Base-by-base conservation (phyloP, 2,329 filamentous ascomycete species). In the Sarocladiaceae sp. region DNA sequence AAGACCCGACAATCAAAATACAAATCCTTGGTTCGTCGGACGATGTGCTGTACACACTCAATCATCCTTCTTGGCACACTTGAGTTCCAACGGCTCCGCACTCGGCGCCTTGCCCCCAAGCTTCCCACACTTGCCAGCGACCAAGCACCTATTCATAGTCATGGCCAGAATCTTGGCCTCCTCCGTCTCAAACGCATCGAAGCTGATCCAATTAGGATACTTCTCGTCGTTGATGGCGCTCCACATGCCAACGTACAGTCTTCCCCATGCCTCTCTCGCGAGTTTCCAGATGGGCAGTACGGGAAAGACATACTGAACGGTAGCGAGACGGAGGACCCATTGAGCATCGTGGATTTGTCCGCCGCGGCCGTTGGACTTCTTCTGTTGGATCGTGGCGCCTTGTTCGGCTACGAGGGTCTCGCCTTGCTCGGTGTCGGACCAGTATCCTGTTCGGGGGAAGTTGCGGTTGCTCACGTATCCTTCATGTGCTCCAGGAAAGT, bases 201-300 rank as follows among this genome's bases (percentile, higher is more conserved):
- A 54, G 18, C 60, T 56, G 28, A 69, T 52, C 66, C 66, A 68
- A 53, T 66, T 69, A 8, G 67, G 66, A 42, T 67, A 69, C 10
- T 49, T 46, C 10, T 54, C 10, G 33, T 56, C 57, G 2, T 54
- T 60, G 4, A 64, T 49, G 3, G 18, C 51, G 1, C 52, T 42
- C 64, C 66, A 69, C 18, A 64, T 37, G 8, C 58, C 49, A 7
- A 44, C 13, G 50, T 57, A 63, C 46, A 66, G 53, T 8, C 52
- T 33, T 6, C 39, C 44, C 61, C 63, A 65, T 11, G 59, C 53
- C 2, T 13, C 12, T 7, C 48, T 11, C 23, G 56, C 56, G 35
- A 61, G 42, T 1, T 52, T 20, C 17, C 51, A 52, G 40, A 66
- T 53, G 40, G 49, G 33, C 0, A 17, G 17, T 0, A 18, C 4